Evolutionary conservation across 148 eudicot genomes (phyloP).

Genomic region (Oxyria digyna): DNA sequence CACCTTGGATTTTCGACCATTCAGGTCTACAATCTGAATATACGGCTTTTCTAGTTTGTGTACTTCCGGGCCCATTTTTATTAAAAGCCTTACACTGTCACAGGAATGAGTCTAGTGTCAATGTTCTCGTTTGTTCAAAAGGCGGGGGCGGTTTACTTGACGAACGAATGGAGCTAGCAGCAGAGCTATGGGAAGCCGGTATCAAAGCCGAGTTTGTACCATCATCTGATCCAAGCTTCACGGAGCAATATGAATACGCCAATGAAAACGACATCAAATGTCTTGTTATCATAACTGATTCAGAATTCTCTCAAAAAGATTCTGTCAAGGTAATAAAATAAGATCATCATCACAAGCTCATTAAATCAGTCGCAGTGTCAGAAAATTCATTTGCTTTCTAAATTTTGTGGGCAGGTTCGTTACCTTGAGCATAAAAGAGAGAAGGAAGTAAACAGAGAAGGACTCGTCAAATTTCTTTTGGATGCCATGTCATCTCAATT

Average conservation of each 20-base stretch:
- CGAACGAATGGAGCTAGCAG: slow-evolving; percentile 86
- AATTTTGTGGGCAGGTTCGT: slow-evolving; percentile 47
- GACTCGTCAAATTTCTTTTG: slow-evolving; percentile 50
- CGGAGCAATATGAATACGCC: slow-evolving; percentile 96
- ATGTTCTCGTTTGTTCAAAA: slow-evolving; percentile 76
- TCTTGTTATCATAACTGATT: slow-evolving; percentile 73
- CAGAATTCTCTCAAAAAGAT: slow-evolving; percentile 58
- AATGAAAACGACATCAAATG: slow-evolving; percentile 88
- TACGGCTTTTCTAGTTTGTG: neutral
- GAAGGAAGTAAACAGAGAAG: slow-evolving; percentile 58
- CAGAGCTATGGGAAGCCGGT: slow-evolving; percentile 79
- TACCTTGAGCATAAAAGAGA: slow-evolving; percentile 83
- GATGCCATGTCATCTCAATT: slow-evolving; percentile 77
- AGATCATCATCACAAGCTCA: no score
- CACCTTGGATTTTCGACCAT: slow-evolving; percentile 39
- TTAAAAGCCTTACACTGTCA: neutral
- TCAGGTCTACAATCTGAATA: slow-evolving; percentile 31
- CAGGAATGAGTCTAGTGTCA: slow-evolving; percentile 41
- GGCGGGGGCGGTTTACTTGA: slow-evolving; percentile 85
- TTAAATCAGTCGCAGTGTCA: no score
- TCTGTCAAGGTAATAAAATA: slow-evolving; percentile 66
- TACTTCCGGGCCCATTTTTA: neutral
- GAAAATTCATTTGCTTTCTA: neutral
- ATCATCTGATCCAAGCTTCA: slow-evolving; percentile 80
- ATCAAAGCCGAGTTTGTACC: slow-evolving; percentile 85